Conservation (phyloP, 2,329 filamentous ascomycete genomes). For the Colletotrichum higginsianum region DNA sequence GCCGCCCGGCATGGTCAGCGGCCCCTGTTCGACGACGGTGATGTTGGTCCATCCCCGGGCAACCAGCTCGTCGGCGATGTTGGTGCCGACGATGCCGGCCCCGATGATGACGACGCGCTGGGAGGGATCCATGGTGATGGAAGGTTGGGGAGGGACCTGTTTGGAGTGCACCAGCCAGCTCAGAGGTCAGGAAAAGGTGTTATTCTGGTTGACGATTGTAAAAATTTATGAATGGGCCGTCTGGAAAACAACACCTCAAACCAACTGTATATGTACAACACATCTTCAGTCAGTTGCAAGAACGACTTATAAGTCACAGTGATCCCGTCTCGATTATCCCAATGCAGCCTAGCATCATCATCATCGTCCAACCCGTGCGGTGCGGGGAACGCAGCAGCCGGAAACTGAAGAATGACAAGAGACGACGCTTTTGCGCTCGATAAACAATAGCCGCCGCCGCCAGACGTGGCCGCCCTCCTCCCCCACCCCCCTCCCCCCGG, state of each 20-base stretch:
- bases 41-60: constrained; percentile 74
- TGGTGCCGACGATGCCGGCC: constrained; percentile 75
- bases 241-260: neutral
- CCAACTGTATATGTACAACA: neutral
- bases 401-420: neutral
- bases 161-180: neutral
- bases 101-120: constrained; percentile 72
- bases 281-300: constrained; percentile 6
- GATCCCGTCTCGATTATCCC: constrained; percentile 22
- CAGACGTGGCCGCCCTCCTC: neutral
- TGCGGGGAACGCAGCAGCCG: neutral
- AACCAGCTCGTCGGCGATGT: constrained; percentile 75
- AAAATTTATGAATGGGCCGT: neutral
- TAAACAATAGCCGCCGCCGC: neutral
- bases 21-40: constrained; percentile 76
- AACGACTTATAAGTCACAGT: constrained; percentile 17
- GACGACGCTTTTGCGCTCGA: constrained; percentile 23
- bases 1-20: constrained; percentile 73
- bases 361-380: neutral
- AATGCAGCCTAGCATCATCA: constrained; percentile 17
- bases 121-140: constrained; percentile 50
- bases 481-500: neutral
- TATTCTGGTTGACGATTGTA: neutral
- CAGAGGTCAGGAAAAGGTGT: neutral
- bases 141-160: no score